A percentile compares a stretch with the other conserved stretches of the same genome.
Conservation (phyloP, 1,139 yeast genomes). For the Hemisphaericaspora lyxosophila region DNA sequence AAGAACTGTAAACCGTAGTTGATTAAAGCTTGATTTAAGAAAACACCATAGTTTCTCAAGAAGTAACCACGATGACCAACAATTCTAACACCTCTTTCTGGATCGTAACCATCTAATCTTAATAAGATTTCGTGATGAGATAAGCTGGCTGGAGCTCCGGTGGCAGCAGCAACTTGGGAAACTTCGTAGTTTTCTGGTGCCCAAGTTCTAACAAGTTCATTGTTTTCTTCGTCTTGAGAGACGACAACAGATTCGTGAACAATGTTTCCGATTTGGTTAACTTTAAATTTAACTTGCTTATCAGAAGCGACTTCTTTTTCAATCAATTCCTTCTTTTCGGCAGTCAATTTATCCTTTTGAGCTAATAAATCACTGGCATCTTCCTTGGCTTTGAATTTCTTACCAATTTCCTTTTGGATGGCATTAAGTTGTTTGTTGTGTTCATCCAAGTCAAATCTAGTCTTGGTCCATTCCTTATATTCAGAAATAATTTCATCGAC, state of each 20-base stretch:
- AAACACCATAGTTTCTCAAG: constrained; percentile 92
- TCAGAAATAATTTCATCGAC: constrained; percentile 93
- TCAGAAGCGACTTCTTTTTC: constrained; percentile 81
- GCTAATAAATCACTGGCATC: constrained; percentile 83
- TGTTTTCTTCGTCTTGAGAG: constrained; percentile 86
- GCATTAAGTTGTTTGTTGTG: constrained; percentile 83
- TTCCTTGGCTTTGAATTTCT: constrained; percentile 90
- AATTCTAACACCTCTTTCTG: constrained; percentile 96
- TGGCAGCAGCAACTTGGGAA: constrained; percentile 66
- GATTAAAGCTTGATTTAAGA: constrained; percentile 95
- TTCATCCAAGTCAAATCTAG: constrained; percentile 90
- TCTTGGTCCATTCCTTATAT: constrained; percentile 89
- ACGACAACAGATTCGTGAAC: constrained; percentile 90
- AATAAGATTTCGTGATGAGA: constrained; percentile 95
- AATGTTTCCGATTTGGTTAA: constrained; percentile 87
- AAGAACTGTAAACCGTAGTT: constrained; percentile 91
- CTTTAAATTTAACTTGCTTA: constrained; percentile 68
- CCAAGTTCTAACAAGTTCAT: constrained; percentile 86
- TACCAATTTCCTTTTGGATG: constrained; percentile 89
- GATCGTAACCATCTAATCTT: constrained; percentile 96
- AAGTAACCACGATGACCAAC: constrained; percentile 99
- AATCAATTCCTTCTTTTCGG: constrained; percentile 64
- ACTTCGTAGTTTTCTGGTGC: constrained; percentile 63
- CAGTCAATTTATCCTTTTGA: constrained; percentile 72
- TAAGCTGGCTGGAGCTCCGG: constrained; percentile 73